Evolutionary conservation across 1,284 basidiomycete species (phyloP), one percentile per base, ranked within the genome.

Genomic region (Sutorius eximius): DNA sequence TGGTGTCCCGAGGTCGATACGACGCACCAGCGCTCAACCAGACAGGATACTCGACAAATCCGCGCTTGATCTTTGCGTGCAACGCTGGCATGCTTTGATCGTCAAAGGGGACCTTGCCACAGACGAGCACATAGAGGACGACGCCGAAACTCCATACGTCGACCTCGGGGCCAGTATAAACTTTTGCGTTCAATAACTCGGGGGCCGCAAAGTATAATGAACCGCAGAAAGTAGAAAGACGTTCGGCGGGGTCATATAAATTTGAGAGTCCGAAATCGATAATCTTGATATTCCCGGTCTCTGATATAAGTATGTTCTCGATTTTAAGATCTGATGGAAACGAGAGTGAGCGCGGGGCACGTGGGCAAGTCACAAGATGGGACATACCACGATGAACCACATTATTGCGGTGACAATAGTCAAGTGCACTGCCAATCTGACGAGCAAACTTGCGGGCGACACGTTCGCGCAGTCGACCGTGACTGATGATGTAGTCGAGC

Each of bases 61-160:
- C 96, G 3, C 95, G 85, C 74, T 99, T 99, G 77, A 99, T 99
- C 78, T 99, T 99, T 40, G 96, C 96, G 70, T 99, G 97, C 48
- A 99, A 77, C 0, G 95, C 96, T 3, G 96, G 97, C 96, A 99
- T 99, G 68, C 90, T 95, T 74, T 98, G 95, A 71, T 99, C 97
- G 70, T 99, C 96, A 68, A 99, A 99, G 0, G 96, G 96, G 1
- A 99, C 96, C 75, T 97, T 98, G 50, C 96, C 97, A 70, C 95
- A 98, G 0, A 99, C 95, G 45, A 99, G 81, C 13, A 98, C 95
- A 67, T 98, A 99, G 11, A 99, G 82, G 9, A 99, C 96, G 57
- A 99, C 95, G 7, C 97, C 96, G 62, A 98, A 98, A 67, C 93
- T 96, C 96, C 97, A 99, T 0, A 98, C 89, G 68, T 99, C 97